Conservation (phyloP, 179 eudicot species). For the Beta macrorhiza region DNA sequence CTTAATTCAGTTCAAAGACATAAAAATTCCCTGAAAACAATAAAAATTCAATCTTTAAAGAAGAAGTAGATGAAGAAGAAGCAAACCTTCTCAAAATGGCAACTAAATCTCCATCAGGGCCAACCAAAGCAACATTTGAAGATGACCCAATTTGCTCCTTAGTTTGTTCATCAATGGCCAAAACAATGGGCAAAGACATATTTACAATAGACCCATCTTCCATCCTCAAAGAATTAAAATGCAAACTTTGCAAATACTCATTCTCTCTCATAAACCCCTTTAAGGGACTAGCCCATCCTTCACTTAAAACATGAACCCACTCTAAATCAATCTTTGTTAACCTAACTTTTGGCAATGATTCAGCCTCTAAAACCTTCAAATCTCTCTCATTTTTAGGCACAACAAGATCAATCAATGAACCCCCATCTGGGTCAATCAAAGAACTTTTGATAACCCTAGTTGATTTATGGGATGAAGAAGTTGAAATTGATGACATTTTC, state of each 20-base stretch:
- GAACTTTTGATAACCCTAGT: constrained; percentile 45
- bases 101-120: constrained; percentile 53
- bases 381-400: constrained; percentile 48
- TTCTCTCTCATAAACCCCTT: constrained; percentile 84
- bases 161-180: constrained; percentile 68
- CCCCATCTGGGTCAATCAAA: constrained; percentile 89
- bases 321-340: constrained; percentile 67
- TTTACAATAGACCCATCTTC: constrained; percentile 67
- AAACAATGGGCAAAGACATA: constrained; percentile 87
- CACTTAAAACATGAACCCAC: constrained; percentile 89
- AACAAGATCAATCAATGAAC: constrained; percentile 60
- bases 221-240: constrained; percentile 70
- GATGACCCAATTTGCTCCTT: constrained; percentile 55
- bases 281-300: constrained; percentile 91
- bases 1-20: too few relatives aligned
- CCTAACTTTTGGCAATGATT: constrained; percentile 52
- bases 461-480: neutral
- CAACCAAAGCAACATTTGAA: constrained; percentile 55
- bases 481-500: constrained; percentile 18
- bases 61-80: neutral
- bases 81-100: constrained; percentile 67
- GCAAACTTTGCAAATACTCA: constrained; percentile 85
- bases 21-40: neutral
- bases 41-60: neutral
- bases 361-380: constrained; percentile 48